A percentile compares a stretch with the other conserved stretches of the same genome.
phyloP scores from a whole-genome alignment of 768 basidiomycete genomes.

The Amanita rubescens region DNA sequence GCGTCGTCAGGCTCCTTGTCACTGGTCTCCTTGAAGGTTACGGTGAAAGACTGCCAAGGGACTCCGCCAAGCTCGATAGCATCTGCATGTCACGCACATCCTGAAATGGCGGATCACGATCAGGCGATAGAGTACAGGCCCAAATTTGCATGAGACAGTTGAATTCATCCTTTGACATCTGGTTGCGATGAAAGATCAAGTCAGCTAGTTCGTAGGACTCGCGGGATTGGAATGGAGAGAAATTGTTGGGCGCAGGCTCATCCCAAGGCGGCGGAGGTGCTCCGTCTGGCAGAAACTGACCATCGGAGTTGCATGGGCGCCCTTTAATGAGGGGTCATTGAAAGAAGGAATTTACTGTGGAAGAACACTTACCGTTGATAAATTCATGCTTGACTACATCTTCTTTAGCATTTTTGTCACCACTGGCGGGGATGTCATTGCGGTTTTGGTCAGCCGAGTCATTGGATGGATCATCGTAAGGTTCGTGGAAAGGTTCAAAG shows the following conservation, averaged over 20 bases:
- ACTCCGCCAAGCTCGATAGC: not conserved
- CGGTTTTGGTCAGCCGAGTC: no score
- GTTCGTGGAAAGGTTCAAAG: no score
- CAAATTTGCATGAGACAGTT: not conserved
- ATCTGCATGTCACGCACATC: not conserved
- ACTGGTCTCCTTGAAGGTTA: no score
- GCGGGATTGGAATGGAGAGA: not conserved
- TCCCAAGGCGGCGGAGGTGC: not conserved
- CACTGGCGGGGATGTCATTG: no score
- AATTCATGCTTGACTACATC: no score
- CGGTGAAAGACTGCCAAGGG: not conserved
- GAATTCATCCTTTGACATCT: constrained; percentile 17
- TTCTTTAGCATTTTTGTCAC: no score
- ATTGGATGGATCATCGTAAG: no score
- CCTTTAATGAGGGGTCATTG: no score
- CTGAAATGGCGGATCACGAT: not conserved
- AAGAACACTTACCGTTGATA: no score
- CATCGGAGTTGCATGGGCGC: not conserved
- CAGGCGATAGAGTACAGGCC: not conserved
- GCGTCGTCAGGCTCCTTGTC: no score
- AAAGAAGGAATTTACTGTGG: no score
- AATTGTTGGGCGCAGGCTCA: not conserved
- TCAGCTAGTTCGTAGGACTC: constrained; percentile 11
- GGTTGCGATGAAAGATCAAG: constrained; percentile 11
- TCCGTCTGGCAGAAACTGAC: not conserved